Base-by-base conservation (phyloP, 257 asterid genomes). In the Gentiana straminea region DNA sequence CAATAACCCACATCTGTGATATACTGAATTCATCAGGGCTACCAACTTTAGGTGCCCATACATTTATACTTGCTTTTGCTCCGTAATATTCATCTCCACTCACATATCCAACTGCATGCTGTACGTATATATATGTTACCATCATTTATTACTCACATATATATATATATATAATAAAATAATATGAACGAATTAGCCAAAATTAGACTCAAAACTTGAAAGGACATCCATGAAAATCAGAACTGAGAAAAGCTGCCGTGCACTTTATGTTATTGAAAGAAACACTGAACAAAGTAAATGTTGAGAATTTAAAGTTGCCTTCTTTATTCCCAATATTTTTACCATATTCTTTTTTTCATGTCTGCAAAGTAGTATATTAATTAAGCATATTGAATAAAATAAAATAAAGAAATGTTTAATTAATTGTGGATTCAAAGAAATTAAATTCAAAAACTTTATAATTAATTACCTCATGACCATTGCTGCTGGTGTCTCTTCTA, bases 81-180 rank as follows among this genome's bases (percentile, higher is more conserved):
- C 95, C 97, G 61, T 86, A 89, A 46, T 81, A 89, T 57, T 75
- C 71, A 35, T 78, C 83, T 63, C 97, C 95, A 67, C 66, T 81
- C 48, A 83, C 95, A 79, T 86, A 89, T 39, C 97, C 97, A 45
- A 89, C 95, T 2, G 97, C 97, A 75, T 89, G 97, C 97, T 89
- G 76, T 53, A 64, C 35, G 9, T 24, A 24, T 24, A 24, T 24
- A 24, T 24, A 24, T 24, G 24, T 24, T 24, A 24, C 24, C 24
- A 24, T 24, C 24, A 24, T 24, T 24, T 24, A 24, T 24, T 24
- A 24, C 24, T 24, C 24, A 24, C 24, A 24, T 24, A 24, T 24
- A 24, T 24, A 24, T 24, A 24, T 24, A 24, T 24, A 24, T 24
- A 24, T 24, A 24, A 24, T 24, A 24, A 24, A 24, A 24, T 24